Evolutionary conservation across 495 filamentous ascomycete genomes (phyloP).

Genomic region (Talaromyces liani): DNA sequence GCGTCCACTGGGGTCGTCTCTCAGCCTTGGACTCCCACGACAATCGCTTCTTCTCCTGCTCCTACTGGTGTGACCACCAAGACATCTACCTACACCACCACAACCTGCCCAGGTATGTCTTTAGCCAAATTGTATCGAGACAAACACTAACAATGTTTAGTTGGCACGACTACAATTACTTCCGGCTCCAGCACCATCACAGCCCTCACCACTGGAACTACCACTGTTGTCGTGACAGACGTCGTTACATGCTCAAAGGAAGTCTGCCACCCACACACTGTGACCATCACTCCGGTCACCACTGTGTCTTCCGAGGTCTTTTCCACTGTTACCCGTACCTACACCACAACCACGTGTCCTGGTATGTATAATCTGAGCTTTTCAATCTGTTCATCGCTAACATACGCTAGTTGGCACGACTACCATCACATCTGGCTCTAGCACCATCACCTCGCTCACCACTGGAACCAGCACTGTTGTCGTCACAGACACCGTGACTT

Average conservation of each 20-base stretch:
- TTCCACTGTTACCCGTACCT: background rate
- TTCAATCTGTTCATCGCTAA: background rate
- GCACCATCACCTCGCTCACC: background rate
- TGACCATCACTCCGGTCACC: background rate
- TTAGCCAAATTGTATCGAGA: background rate
- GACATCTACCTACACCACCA: slow-evolving; percentile 10
- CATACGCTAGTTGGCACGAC: background rate
- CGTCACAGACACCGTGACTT: slow-evolving; percentile 7
- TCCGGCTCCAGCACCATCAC: slow-evolving; percentile 3
- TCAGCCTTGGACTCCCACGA: background rate
- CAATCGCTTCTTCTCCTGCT: background rate
- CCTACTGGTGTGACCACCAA: slow-evolving; percentile 1
- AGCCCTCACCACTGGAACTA: slow-evolving; percentile 1
- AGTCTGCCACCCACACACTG: slow-evolving; percentile 3
- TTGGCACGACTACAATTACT: slow-evolving; percentile 2
- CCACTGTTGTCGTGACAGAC: slow-evolving; percentile 1
- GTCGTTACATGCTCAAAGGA: slow-evolving; percentile 1
- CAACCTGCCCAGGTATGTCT: slow-evolving; percentile 9
- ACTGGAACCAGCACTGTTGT: slow-evolving; percentile 6
- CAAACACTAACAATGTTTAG: background rate
- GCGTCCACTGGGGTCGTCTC: background rate
- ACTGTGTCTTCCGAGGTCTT: background rate
- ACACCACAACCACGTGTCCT: slow-evolving; percentile 10
- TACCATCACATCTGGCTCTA: slow-evolving; percentile 2
- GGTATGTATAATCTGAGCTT: background rate